A percentile compares a stretch with the other conserved stretches of the same genome.
These are phyloP conservation scores for Liquidambar formosana DNA, from an alignment of 164 flowering plant genomes.

Conservation along the genomic window DNA sequence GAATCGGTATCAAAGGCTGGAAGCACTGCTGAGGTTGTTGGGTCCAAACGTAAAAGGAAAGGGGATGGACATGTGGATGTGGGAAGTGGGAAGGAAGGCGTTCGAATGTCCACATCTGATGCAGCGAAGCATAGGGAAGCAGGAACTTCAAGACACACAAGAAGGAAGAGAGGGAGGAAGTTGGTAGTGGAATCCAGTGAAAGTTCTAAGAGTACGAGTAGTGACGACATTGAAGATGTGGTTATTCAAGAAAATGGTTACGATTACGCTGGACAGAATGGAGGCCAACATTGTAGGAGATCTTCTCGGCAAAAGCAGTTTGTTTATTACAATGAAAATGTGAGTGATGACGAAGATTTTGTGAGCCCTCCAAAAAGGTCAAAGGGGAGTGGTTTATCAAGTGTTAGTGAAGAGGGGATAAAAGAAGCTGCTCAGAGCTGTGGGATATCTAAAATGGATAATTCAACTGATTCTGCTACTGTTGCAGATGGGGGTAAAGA, in stretches of 20 bases:
- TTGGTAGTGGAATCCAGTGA: constrained; percentile 21
- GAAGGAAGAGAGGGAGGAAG: constrained; percentile 21
- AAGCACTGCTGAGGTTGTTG: constrained; percentile 1
- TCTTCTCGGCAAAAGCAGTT: constrained; percentile 45
- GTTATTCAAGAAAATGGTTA: constrained; percentile 6
- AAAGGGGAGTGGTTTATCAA: constrained; percentile 6
- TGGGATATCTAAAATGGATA: constrained; percentile 3
- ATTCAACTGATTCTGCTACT: constrained; percentile 13
- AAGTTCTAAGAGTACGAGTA: constrained; percentile 8
- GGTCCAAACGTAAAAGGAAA: constrained; percentile 7
- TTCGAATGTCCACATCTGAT: constrained; percentile 13
- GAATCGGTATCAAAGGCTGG: constrained; percentile 5
- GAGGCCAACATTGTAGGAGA: constrained; percentile 29
- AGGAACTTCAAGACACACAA: constrained; percentile 7
- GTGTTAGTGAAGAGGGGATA: constrained; percentile 8
- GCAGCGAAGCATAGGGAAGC: constrained; percentile 4
- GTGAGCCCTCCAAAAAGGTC: constrained; percentile 21
- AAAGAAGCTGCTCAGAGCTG: constrained; percentile 1
- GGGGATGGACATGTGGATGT: constrained; percentile 3
- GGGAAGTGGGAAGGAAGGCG: constrained; percentile 13
- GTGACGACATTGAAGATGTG: constrained; percentile 5
- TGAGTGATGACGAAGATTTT: constrained; percentile 47
- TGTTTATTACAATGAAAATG: constrained; percentile 50
- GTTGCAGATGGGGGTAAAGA: constrained; percentile 4
- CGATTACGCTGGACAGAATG: constrained; percentile 7